Evolutionary conservation across 176 grass and related monocot species (phyloP), one percentile per base, ranked within the genome.

Genomic region (Zea mays): DNA sequence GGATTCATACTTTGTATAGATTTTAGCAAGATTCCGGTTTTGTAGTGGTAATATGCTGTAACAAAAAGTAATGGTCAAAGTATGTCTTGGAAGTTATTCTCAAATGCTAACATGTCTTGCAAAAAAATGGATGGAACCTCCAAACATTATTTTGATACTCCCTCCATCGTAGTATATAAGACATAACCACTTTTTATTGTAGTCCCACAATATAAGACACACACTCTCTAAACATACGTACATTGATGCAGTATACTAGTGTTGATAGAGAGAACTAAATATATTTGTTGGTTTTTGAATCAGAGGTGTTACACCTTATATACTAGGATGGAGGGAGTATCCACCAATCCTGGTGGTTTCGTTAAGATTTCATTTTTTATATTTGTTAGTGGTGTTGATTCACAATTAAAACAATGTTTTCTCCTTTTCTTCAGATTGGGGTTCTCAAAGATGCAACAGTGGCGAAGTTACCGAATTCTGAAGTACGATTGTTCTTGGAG

Each of bases 401-500:
- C 17, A 74, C 2, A 75, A 46, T 54, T 70, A 42, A 73, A 43
- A 7, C 65, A 49, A 14, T 57, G 1, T 62, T 47, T 44, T 75
- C 35, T 56, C 17, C 1, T 65, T 50, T 50, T 6, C 8, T 3
- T 61, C 81, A 98, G 96, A 86, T 98, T 94, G 96, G 83, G 58
- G 48, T 82, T 48, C 90, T 94, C 36, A 88, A 75, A 82, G 95
- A 92, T 42, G 54, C 80, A 78, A 86, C 71, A 55, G 17, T 78
- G 12, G 81, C 81, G 62, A 92, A 86, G 68, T 74, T 78, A 34
- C 78, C 87, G 9, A 83, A 86, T 87, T 85, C 89, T 85, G 96
- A 98, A 77, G 73, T 98, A 54, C 90, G 87, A 75, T 73, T 98
- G 71, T 95, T 90, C 76, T 87, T 94, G 85, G 92, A 95, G 84